Conservation (phyloP, 768 basidiomycete species). For the Tylopilus felleus region DNA sequence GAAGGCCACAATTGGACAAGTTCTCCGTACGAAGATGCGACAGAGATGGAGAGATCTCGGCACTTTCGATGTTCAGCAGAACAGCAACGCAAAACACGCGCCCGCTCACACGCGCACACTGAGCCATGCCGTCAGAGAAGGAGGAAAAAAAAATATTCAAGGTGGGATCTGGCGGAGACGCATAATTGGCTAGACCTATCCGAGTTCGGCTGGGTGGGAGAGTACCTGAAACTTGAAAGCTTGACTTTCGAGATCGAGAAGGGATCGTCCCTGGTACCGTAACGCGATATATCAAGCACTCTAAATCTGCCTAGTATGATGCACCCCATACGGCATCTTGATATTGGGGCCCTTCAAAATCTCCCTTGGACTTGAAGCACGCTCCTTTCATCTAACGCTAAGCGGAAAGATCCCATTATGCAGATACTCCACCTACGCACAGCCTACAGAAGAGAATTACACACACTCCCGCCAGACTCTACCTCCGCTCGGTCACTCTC, state of each 20-base stretch:
- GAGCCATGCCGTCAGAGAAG: slow-evolving; percentile 24
- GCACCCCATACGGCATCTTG: slow-evolving; percentile 34
- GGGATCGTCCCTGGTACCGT: slow-evolving; percentile 37
- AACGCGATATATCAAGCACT: slow-evolving; percentile 33
- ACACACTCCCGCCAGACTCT: slow-evolving; percentile 8
- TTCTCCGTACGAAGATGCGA: slow-evolving; percentile 27
- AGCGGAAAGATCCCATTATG: slow-evolving; percentile 34
- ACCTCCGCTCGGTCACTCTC: slow-evolving; percentile 9
- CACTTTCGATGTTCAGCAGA: slow-evolving; percentile 10
- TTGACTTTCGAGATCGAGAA: slow-evolving; percentile 36
- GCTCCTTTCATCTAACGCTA: slow-evolving; percentile 36
- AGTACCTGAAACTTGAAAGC: slow-evolving; percentile 36
- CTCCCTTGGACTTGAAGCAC: slow-evolving; percentile 23
- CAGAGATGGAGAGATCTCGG: slow-evolving; percentile 22
- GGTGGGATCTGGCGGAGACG: slow-evolving; percentile 21
- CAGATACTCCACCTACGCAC: slow-evolving; percentile 29
- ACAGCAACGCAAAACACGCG: slow-evolving; percentile 15
- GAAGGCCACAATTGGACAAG: slow-evolving; percentile 20
- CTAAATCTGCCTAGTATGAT: slow-evolving; percentile 33
- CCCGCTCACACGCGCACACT: slow-evolving; percentile 16
- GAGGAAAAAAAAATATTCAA: slow-evolving; percentile 14
- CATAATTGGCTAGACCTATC: slow-evolving; percentile 26
- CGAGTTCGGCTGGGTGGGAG: slow-evolving; percentile 27
- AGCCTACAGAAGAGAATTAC: slow-evolving; percentile 20
- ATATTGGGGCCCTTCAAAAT: slow-evolving; percentile 27